These are phyloP conservation scores for Guillardia theta DNA, from an alignment of 78 protist genomes.

Conservation along the genomic window DNA sequence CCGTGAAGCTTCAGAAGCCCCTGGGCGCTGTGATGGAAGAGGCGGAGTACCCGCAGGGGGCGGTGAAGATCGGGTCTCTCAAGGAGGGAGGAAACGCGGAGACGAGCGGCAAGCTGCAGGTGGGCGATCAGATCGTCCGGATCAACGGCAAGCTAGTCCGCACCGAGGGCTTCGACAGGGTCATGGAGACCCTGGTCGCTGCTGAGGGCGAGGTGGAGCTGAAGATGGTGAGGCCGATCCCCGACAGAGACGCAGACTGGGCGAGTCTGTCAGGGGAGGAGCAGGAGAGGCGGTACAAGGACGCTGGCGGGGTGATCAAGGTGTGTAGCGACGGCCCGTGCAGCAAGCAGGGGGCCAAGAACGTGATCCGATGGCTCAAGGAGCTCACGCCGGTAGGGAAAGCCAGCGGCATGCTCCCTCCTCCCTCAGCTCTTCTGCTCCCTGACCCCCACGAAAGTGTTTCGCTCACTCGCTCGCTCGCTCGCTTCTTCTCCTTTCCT, in stretches of 20 bases:
- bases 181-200: neutral
- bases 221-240: neutral
- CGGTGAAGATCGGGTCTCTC: neutral
- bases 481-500: neutral
- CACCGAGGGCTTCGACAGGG: neutral
- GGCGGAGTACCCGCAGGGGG: neutral
- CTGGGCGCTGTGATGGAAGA: neutral
- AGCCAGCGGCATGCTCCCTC: neutral
- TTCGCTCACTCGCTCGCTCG: neutral
- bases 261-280: neutral
- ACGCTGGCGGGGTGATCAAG: neutral
- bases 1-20: neutral
- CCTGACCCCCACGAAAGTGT: neutral
- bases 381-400: neutral
- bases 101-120: neutral
- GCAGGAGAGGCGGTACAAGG: neutral
- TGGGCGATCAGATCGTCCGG: neutral
- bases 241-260: neutral
- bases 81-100: slow-evolving; percentile 4
- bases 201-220: neutral
- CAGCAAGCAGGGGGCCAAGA: neutral
- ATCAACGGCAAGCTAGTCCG: neutral
- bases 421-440: neutral
- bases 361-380: neutral
- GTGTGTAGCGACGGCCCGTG: slow-evolving; percentile 18